Evolutionary conservation across 208 protist species (phyloP).

Genomic region (Plasmodiophora brassicae): DNA sequence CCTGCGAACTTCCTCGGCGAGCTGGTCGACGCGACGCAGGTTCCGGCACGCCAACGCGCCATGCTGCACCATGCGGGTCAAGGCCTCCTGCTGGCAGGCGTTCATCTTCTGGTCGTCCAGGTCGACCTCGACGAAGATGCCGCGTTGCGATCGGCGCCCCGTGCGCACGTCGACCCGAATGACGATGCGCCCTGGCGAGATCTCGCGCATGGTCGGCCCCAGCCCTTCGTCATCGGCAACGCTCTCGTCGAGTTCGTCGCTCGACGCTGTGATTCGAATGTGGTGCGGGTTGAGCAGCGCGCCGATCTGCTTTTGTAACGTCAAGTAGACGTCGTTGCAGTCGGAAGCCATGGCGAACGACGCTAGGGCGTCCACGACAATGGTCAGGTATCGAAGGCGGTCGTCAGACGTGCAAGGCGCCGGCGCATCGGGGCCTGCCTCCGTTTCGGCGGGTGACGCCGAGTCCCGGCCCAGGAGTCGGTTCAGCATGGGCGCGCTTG

Average conservation of each 20-base stretch:
- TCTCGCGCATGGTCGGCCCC: not conserved
- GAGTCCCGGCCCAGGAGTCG: too few relatives aligned
- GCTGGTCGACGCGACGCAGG: not conserved
- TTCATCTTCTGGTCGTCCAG: not conserved
- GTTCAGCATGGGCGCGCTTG: too few relatives aligned
- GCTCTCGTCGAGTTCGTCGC: not conserved
- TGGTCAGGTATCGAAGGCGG: not conserved
- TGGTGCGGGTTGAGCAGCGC: not conserved
- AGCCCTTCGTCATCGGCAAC: not conserved
- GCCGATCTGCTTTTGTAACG: not conserved
- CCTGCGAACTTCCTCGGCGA: not conserved
- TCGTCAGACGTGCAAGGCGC: too few relatives aligned
- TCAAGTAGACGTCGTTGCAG: not conserved
- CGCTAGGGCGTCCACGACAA: not conserved
- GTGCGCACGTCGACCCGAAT: not conserved
- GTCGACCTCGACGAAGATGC: not conserved
- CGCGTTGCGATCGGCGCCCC: not conserved
- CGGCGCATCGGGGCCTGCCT: too few relatives aligned
- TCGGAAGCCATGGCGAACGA: not conserved
- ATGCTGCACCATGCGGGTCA: not conserved
- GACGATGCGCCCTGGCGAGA: not conserved
- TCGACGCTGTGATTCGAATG: slow-evolving; percentile 8
- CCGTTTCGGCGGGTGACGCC: too few relatives aligned
- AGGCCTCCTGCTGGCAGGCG: not conserved
- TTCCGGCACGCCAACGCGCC: not conserved